Base-by-base conservation (phyloP, 1,284 basidiomycete species). In the Cystobasidium sp. region DNA sequence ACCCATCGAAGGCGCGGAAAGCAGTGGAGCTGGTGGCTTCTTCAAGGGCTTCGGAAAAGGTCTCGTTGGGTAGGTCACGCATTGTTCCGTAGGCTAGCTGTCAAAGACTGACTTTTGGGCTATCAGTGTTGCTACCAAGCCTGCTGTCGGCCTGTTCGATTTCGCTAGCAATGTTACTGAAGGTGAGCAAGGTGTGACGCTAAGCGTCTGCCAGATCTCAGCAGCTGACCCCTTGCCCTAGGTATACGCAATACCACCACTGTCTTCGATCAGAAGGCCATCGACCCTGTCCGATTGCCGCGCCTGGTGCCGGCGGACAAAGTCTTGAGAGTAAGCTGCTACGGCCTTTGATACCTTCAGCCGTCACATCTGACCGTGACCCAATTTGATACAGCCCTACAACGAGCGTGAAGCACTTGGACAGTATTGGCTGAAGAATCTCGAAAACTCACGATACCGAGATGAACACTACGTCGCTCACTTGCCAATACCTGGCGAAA, bases 21-120 rank as follows among this genome's bases (percentile, higher is more conserved):
- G 89, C 16, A 94, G 91, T 79, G 97, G 97, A 6, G 94, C 97
- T 0, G 85, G 92, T 46, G 97, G 97, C 5, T 99, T 99, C 84
- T 93, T 98, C 85, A 97, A 97, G 83, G 97, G 97, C 14, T 88
- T 99, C 41, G 97, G 97, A 16, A 97, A 97, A 82, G 96, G 96
- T 10, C 85, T 98, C 67, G 93, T 97, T 72, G 96, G 96, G 90
- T 93, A 81, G 74, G 88, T 82, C 37, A n/a, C 39, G 9, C 49
- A 20, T n/a, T 41, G 6, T 43, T 6, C 20, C 22, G 4, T 6
- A 12, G n/a, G 12, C 6, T 14, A n/a, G 20, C 12, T 31, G 64
- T 6, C 10, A 18, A 66, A 63, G 8, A 52, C 47, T 77, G 63
- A 78, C 20, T 16, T 46, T 49, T 56, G 73, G 24, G 18, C 31